Conservation (phyloP, 2,329 filamentous ascomycete genomes). For the Albifimbria verrucaria region DNA sequence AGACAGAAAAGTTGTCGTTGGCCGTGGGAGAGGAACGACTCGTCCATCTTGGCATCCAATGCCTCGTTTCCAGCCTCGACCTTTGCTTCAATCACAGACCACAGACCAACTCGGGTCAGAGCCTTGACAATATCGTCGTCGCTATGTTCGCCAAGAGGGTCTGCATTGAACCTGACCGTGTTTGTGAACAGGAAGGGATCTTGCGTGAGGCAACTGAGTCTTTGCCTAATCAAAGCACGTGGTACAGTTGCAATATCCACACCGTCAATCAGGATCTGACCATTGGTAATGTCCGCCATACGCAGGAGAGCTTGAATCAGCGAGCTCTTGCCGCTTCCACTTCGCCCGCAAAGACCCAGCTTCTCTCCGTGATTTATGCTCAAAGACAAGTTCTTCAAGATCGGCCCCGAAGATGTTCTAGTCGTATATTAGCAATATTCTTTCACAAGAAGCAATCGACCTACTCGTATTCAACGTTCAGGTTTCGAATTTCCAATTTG, state of each 20-base stretch:
- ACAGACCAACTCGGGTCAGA: constrained; percentile 45
- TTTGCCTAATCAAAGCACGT: constrained; percentile 21
- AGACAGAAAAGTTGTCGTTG: constrained; percentile 30
- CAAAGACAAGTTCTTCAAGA: constrained; percentile 27
- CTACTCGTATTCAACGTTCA: constrained; percentile 25
- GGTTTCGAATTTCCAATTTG: constrained; percentile 15
- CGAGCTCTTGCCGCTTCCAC: constrained; percentile 33
- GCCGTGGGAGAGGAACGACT: constrained; percentile 32
- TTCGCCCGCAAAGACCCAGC: constrained; percentile 43
- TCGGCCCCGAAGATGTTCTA: constrained; percentile 17
- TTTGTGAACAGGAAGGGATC: constrained; percentile 49
- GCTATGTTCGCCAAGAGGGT: constrained; percentile 34
- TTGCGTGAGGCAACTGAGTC: constrained; percentile 47
- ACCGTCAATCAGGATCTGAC: constrained; percentile 43
- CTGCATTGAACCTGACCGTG: constrained; percentile 47
- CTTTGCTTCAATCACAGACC: constrained; percentile 35
- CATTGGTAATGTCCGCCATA: constrained; percentile 41
- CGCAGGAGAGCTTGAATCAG: constrained; percentile 44
- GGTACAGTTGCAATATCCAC: constrained; percentile 31
- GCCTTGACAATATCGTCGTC: constrained; percentile 41
- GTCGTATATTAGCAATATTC: not conserved
- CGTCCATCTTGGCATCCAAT: constrained; percentile 30
- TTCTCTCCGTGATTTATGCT: constrained; percentile 30
- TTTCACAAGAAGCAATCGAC: not conserved
- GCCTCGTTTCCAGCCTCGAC: constrained; percentile 25